Conservation (phyloP, 148 eudicot genomes). For the Hydrangea macrophylla region DNA sequence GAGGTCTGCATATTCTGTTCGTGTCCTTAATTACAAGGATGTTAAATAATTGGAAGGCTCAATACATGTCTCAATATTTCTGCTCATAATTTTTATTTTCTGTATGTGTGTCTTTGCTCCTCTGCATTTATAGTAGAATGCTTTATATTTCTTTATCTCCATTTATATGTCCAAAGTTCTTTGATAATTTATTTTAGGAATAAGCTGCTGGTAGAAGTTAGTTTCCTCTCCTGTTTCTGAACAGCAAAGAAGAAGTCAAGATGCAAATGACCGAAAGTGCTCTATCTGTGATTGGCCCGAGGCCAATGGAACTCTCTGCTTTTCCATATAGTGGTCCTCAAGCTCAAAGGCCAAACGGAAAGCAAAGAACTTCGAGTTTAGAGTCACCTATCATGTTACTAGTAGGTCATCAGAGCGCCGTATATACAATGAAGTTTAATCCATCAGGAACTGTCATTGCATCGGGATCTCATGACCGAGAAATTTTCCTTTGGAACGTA, state of each 20-base stretch:
- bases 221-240: background rate
- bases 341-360: conserved; percentile 66
- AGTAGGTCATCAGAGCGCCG: conserved; percentile 84
- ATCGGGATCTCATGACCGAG: conserved; percentile 92
- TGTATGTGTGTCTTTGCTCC: too few relatives aligned
- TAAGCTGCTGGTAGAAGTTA: conserved; percentile 5
- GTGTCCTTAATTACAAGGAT: too few relatives aligned
- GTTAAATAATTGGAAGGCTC: too few relatives aligned
- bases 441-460: conserved; percentile 81
- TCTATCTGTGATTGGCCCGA: conserved; percentile 72
- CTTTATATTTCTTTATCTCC: too few relatives aligned
- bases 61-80: too few relatives aligned
- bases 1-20: too few relatives aligned
- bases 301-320: conserved; percentile 84
- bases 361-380: conserved; percentile 79
- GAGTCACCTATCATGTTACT: conserved; percentile 93
- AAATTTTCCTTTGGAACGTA: conserved; percentile 68
- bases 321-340: conserved; percentile 51
- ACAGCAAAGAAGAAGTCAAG: conserved; percentile 25
- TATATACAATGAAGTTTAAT: conserved; percentile 93
- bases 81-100: too few relatives aligned
- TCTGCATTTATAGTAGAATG: too few relatives aligned
- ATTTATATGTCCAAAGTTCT: too few relatives aligned
- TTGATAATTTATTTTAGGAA: conserved; percentile 8
- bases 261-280: conserved; percentile 78